Percentiles rank a stretch among this genome's conserved stretches.
Conservation (phyloP, 2,329 filamentous ascomycete species). For the Daldinia eschscholtzii region DNA sequence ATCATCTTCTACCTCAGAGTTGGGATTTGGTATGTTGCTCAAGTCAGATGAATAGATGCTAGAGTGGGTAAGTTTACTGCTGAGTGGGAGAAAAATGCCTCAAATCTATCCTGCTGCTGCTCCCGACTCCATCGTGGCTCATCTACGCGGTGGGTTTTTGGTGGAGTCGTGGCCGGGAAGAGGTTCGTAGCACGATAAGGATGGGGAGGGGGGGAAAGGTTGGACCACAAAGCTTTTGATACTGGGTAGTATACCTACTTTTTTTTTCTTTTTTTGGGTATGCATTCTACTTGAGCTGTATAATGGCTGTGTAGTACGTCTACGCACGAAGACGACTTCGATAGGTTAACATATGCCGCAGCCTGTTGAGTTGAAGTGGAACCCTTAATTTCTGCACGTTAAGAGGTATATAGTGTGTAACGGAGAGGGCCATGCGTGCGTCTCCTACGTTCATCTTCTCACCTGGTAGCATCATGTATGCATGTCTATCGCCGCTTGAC, state of each 20-base stretch:
- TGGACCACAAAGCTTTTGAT: too few species aligned
- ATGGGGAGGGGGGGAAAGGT: too few species aligned
- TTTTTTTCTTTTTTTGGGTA: too few species aligned
- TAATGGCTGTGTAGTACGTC: not conserved
- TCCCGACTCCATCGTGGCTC: not conserved
- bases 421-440: not conserved
- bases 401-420: constrained; percentile 10
- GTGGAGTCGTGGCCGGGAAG: not conserved
- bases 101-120: constrained; percentile 1
- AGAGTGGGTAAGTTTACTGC: not conserved
- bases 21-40: not conserved
- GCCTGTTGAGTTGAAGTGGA: constrained; percentile 25
- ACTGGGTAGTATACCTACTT: too few species aligned
- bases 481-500: not conserved
- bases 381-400: constrained; percentile 22
- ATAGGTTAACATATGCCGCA: constrained; percentile 22
- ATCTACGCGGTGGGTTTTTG: constrained; percentile 4
- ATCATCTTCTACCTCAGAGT: not conserved
- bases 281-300: too few species aligned
- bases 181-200: not conserved
- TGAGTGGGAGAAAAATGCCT: not conserved
- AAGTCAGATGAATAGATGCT: constrained; percentile 6
- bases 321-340: constrained; percentile 27
- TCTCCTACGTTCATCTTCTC: not conserved
- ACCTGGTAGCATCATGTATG: not conserved